Evolutionary conservation across 2,329 filamentous ascomycete genomes (phyloP), one percentile per base, ranked within the genome.

Genomic region (Conoideocrella luteorostrata): DNA sequence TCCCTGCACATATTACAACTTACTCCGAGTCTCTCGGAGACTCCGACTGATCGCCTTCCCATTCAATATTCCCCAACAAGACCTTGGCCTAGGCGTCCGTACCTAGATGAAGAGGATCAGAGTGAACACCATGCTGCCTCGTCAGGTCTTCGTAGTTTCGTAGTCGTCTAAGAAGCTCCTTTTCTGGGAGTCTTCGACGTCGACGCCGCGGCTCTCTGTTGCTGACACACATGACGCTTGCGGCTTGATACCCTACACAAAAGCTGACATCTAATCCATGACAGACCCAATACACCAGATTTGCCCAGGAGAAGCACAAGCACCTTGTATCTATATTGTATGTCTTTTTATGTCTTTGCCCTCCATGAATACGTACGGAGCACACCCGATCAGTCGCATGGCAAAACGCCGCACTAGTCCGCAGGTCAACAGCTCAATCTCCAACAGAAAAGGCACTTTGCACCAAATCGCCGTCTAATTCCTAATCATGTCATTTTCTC

Each of bases 201-300:
- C 66, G 53, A 3, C 64, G 54, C 60, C 69, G 57, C 54, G 68
- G 46, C 13, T 58, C 13, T 58, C 45, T 38, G 69, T 45, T 53
- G 68, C 52, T 38, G 71, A 56, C 44, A 66, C 52, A 46, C 75
- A 84, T 34, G 72, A 60, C 1, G 56, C 58, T 0, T 60, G 52
- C 10, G 66, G 56, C 42, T 66, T 72, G 28, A 65, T 51, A 51
- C 80, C 83, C 72, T 73, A 2, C 66, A 56, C 52, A 80, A 84
- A 3, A 79, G 80, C 53, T 84, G 79, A 49, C 82, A 87, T 2
- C 72, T 66, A 1, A 78, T 61, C 50, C 82, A 86, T 2, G 69
- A 63, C 4, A 68, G 54, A 15, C 15, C 15, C 15, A 13, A 28
- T 13, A 13, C 7, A 28, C 26, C 13, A 13, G 26, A 7, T n/a